Conservation (phyloP, 352 stramenopile species). For the Pythium brachiatum region DNA sequence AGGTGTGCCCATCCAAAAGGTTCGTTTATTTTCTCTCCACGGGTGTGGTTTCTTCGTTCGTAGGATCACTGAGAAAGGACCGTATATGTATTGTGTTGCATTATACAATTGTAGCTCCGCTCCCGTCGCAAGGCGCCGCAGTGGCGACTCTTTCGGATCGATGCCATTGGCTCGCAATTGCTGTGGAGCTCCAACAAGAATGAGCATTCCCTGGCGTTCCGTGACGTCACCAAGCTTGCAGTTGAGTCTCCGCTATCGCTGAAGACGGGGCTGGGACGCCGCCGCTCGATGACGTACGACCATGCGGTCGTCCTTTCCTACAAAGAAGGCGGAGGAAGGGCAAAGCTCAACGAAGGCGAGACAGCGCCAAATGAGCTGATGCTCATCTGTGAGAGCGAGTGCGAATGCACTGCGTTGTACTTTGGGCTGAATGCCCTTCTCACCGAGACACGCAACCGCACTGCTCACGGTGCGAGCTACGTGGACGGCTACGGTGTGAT, state of each 20-base stretch:
- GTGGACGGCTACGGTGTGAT: conserved; percentile 64
- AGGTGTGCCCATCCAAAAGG: conserved; percentile 58
- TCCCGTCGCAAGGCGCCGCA: conserved; percentile 47
- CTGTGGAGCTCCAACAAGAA: conserved; percentile 59
- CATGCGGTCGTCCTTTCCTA: conserved; percentile 46
- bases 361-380: conserved; percentile 37
- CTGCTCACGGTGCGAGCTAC: conserved; percentile 46
- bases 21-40: conserved; percentile 14
- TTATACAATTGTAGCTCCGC: conserved; percentile 19
- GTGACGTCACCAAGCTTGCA: conserved; percentile 34
- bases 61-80: no score
- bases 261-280: conserved; percentile 28
- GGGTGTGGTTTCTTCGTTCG: no score
- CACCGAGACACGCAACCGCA: conserved; percentile 36
- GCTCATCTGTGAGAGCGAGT: conserved; percentile 58
- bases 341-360: neutral
- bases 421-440: conserved; percentile 53
- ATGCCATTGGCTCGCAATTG: conserved; percentile 58
- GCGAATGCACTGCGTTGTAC: conserved; percentile 53
- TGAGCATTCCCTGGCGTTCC: conserved; percentile 45
- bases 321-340: conserved; percentile 14
- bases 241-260: conserved; percentile 49
- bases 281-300: conserved; percentile 23
- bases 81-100: neutral
- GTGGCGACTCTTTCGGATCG: conserved; percentile 58